phyloP scores from a whole-genome alignment of 148 eudicot species.

The Rhododendron williamsianum region DNA sequence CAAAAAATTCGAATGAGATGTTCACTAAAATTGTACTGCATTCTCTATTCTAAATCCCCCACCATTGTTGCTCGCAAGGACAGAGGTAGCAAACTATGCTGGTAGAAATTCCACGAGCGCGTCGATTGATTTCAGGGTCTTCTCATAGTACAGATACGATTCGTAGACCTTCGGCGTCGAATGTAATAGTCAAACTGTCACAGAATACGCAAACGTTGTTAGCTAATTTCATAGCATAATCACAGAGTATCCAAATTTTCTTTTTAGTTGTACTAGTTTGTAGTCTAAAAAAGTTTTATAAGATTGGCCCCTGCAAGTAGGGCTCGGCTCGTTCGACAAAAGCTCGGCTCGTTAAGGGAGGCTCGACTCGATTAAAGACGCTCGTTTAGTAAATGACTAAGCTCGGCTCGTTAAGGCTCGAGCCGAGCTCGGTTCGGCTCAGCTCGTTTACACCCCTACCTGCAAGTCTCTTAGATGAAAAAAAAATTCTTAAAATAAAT shows the following conservation, averaged over 20 bases:
- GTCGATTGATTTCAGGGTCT: slow-evolving; percentile 82
- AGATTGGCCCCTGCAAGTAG: not conserved
- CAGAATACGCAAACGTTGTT: not conserved
- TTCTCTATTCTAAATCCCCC: not conserved
- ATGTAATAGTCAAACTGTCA: slow-evolving; percentile 72
- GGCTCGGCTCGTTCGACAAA: too few species aligned
- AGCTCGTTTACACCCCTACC: not conserved
- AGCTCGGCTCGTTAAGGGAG: too few species aligned
- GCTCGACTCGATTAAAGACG: too few species aligned
- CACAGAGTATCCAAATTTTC: not conserved
- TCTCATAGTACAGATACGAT: slow-evolving; percentile 74
- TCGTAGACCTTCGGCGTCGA: slow-evolving; percentile 80
- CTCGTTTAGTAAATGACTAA: too few species aligned
- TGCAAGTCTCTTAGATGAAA: not conserved
- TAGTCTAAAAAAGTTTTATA: too few species aligned
- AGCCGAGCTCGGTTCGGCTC: too few species aligned
- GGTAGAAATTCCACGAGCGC: slow-evolving; percentile 56
- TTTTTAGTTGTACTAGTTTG: not conserved
- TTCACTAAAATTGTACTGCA: not conserved
- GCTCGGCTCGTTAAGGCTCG: too few species aligned
- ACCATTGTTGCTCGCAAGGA: not conserved
- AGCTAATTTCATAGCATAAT: not conserved
- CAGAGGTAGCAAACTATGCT: not conserved
- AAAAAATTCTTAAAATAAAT: not conserved
- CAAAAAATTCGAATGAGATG: not conserved